Base-by-base conservation (phyloP, 2,329 filamentous ascomycete species). In the Cordyceps farinosa region DNA sequence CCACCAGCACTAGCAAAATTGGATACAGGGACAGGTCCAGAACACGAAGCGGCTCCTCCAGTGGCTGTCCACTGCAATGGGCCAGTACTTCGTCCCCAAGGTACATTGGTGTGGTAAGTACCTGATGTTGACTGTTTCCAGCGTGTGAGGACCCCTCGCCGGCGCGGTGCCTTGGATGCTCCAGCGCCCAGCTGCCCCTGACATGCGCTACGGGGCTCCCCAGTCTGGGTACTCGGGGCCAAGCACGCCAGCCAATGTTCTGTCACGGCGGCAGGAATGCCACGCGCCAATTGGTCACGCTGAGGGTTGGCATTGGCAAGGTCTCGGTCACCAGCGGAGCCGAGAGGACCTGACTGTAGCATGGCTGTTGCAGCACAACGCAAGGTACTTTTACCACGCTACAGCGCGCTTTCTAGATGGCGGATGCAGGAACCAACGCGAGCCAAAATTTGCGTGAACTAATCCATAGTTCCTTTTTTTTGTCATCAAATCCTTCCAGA, bases 221-320 rank as follows among this genome's bases (percentile, higher is more conserved):
- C 22, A 22, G 22, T 22, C 22, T 22, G 22, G 22, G 22, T 22
- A 22, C 22, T 22, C 22, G 22, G 22, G 38, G 42, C 61, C 66
- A 68, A 68, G 68, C 69, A 69, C 63, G 64, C 66, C 67, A 66
- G 64, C 67, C 71, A 71, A 70, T 73, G 62, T 65, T 22, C 48
- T 64, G 54, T 34, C 57, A 64, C 60, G 53, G 60, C 30, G 57
- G 27, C 65, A 66, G 71, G 70, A 73, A 73, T 73, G 68, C 58
- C 55, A 54, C 67, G 64, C 63, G 61, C 58, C 64, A 47, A 70
- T 71, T 72, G 69, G 70, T 50, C 63, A 17, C 13, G 5, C 9
- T 29, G 5, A 36, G 38, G 38, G 38, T 11, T 42, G 36, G 34
- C n/a, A 47, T 34, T 15, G 29, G 29, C n/a, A 32, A 48, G 45